Base-by-base conservation (phyloP, 768 basidiomycete species). In the Hericium erinaceus region DNA sequence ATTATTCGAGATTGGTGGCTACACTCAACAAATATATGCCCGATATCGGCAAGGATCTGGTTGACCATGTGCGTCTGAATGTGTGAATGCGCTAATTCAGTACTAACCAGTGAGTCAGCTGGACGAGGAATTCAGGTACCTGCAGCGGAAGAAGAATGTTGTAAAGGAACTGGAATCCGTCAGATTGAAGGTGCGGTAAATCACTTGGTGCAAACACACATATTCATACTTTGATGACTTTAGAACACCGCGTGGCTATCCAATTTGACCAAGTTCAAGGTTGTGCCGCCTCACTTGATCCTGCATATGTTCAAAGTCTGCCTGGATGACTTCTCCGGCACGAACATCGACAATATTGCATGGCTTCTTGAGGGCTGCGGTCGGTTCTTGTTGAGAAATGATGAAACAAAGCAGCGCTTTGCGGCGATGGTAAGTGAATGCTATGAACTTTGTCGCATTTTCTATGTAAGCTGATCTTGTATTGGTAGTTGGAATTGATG, bases 291-390 rank as follows among this genome's bases (percentile, higher is more conserved):
- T 3, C 94, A 98, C 69, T 77, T 95, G 57, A 92, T 98, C 65
- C 74, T 99, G 50, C 95, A 98, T 69, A 88, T 92, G 64, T 89
- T 95, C 77, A 98, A 98, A 81, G 93, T 95, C 53, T 95, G 92
- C 70, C 74, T 98, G 65, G 95, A 98, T 67, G 95, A 98, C 68
- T 92, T 99, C 65, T 85, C 87, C 1, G 91, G 89, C 2, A 83
- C 84, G 18, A 99, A 98, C 65, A 80, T 99, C 39, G 97, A 98
- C 68, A 98, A 92, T 64, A 78, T 97, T 16, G 90, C 95, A 13
- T 78, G 94, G 58, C 74, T 98, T 11, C 73, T 99, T 55, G 97
- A 99, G 70, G 89, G 88, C 0, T 98, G 97, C 66, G 97, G 97
- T 2, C 79, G 97, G 22, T 99, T 92, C 69, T 70, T 99, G 39